Percentiles rank a stretch among this genome's conserved stretches.
Evolutionary conservation across 805 yeast species (phyloP).

Genomic region (Candida glaebosa): DNA sequence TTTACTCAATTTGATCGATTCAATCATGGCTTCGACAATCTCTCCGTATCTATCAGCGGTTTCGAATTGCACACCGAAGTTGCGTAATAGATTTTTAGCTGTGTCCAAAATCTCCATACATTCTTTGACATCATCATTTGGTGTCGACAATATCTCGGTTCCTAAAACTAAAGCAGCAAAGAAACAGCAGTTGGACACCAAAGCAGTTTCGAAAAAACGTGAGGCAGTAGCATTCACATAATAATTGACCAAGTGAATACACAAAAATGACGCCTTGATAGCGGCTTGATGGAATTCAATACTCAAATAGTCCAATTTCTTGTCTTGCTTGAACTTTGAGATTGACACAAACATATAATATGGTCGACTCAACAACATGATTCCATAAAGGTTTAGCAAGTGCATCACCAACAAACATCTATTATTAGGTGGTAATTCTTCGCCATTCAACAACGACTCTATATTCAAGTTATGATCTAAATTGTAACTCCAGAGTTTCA

Average conservation of each 20-base stretch:
- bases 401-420: conserved; percentile 26
- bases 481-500: conserved; percentile 31
- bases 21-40: conserved; percentile 9
- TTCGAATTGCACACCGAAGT: conserved; percentile 10
- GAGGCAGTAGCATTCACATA: conserved; percentile 10
- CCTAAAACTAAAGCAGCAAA: conserved; percentile 12
- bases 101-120: conserved; percentile 9
- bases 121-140: conserved; percentile 6
- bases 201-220: background rate
- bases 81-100: conserved; percentile 9
- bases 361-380: conserved; percentile 38
- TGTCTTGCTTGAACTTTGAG: conserved; percentile 2
- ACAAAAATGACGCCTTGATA: conserved; percentile 13
- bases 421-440: conserved; percentile 7
- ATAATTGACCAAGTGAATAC: conserved; percentile 14
- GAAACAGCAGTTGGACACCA: conserved; percentile 11
- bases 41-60: conserved; percentile 12
- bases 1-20: conserved; percentile 6
- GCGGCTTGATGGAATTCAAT: conserved; percentile 14
- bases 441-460: conserved; percentile 18
- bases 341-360: conserved; percentile 31
- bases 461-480: conserved; percentile 28
- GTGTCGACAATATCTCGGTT: conserved; percentile 2
- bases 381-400: conserved; percentile 32
- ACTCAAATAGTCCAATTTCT: conserved; percentile 1